phyloP scores from a whole-genome alignment of 2,329 filamentous ascomycete species.

The Proliferodiscus dingleyae region DNA sequence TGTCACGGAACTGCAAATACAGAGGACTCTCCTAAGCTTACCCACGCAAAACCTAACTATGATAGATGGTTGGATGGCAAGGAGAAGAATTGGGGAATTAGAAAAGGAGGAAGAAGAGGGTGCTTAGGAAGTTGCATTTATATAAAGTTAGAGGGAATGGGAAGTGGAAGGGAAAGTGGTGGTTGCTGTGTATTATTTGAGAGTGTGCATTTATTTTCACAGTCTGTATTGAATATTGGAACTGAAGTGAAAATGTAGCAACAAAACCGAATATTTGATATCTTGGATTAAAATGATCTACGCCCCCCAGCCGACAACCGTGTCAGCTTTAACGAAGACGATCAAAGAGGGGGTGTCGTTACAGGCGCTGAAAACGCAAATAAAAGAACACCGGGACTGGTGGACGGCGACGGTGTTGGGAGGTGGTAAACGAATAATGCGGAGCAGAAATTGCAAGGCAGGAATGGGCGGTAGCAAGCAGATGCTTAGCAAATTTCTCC shows the following conservation, averaged over 20 bases:
- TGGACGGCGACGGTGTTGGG: slow-evolving; percentile 2
- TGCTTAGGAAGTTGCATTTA: background rate
- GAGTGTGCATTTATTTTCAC: background rate
- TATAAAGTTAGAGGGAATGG: background rate
- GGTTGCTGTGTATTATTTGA: background rate
- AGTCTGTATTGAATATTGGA: slow-evolving; percentile 5
- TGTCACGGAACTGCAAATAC: too few relatives aligned
- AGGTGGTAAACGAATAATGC: slow-evolving; percentile 8
- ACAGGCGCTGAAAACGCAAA: slow-evolving; percentile 6
- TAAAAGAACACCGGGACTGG: slow-evolving; percentile 2
- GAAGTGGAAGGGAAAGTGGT: too few relatives aligned
- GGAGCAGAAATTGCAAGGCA: slow-evolving; percentile 16
- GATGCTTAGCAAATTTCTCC: slow-evolving; percentile 18
- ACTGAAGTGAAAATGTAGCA: slow-evolving; percentile 3
- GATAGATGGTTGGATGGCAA: too few relatives aligned
- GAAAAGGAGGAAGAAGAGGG: background rate
- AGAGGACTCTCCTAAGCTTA: too few relatives aligned
- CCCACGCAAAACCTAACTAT: too few relatives aligned
- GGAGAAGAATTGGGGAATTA: too few relatives aligned
- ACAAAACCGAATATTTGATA: slow-evolving; percentile 4
- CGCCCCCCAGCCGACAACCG: slow-evolving; percentile 8
- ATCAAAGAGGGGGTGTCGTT: slow-evolving; percentile 4
- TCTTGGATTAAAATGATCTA: slow-evolving; percentile 11
- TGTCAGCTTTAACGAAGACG: slow-evolving; percentile 2
- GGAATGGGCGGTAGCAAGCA: slow-evolving; percentile 12